Evolutionary conservation across 2,329 filamentous ascomycete genomes (phyloP).

Genomic region (Phaeosphaeriaceae sp.): DNA sequence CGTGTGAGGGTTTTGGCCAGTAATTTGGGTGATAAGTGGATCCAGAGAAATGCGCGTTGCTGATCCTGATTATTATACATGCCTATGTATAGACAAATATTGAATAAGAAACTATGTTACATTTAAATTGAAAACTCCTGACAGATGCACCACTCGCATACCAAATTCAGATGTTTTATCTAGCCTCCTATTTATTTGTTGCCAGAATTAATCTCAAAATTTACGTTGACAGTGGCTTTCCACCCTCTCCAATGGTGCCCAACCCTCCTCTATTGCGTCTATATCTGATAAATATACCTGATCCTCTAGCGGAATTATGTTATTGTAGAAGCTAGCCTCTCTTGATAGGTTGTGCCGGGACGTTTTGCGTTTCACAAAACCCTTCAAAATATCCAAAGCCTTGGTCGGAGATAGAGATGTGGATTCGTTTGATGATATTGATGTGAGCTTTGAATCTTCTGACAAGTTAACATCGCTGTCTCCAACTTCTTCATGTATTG

Average conservation of each 20-base stretch:
- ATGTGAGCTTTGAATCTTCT: not conserved
- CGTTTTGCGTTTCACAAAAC: not conserved
- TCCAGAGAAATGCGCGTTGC: too few relatives aligned
- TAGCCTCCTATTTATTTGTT: too few relatives aligned
- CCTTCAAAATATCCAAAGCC: constrained; percentile 5
- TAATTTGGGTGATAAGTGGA: too few relatives aligned
- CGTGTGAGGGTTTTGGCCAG: too few relatives aligned
- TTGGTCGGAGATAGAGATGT: not conserved
- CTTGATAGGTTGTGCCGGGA: not conserved
- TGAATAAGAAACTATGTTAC: too few relatives aligned
- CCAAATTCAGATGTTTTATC: too few relatives aligned
- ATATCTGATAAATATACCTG: not conserved
- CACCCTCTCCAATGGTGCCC: constrained; percentile 25
- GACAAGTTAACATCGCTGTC: constrained; percentile 11
- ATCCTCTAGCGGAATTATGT: not conserved
- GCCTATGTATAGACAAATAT: too few relatives aligned
- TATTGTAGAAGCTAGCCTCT: not conserved
- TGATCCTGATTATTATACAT: too few relatives aligned
- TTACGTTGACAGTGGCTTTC: constrained; percentile 15
- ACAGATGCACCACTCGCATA: too few relatives aligned
- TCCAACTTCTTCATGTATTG: not conserved
- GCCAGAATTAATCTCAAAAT: too few relatives aligned
- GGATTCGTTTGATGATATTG: not conserved
- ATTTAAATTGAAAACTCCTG: too few relatives aligned
- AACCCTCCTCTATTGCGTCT: constrained; percentile 2